Percentiles rank a stretch among this genome's conserved stretches.
These are phyloP conservation scores for Penicillium crustosum DNA, from an alignment of 2,329 filamentous ascomycete genomes.

Conservation along the genomic window DNA sequence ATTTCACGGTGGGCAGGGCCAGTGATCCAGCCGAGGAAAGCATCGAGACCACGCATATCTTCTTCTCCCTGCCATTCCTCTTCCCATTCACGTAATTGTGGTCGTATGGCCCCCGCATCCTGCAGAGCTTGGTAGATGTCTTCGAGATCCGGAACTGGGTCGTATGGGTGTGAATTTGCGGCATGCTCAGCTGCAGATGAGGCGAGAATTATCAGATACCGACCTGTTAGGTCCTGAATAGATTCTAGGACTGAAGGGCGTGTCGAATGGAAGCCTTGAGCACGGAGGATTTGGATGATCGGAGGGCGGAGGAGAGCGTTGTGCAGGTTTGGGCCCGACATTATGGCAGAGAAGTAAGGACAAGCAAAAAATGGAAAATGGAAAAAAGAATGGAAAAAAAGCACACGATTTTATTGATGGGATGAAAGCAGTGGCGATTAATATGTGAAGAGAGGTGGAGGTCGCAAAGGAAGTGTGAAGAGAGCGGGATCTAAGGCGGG, in stretches of 20 bases:
- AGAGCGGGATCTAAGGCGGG: constrained; percentile 12
- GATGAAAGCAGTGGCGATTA: not conserved
- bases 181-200: constrained; percentile 71
- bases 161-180: constrained; percentile 63
- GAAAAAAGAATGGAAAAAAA: no score
- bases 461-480: not conserved
- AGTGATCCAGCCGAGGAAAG: constrained; percentile 75
- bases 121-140: constrained; percentile 85
- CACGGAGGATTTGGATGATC: constrained; percentile 86
- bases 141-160: constrained; percentile 63
- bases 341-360: constrained; percentile 27
- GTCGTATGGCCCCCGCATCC: constrained; percentile 72
- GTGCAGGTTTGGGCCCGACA: constrained; percentile 56
- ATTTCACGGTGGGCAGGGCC: constrained; percentile 77
- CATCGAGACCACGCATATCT: constrained; percentile 73
- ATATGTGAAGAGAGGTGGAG: not conserved
- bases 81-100: constrained; percentile 65
- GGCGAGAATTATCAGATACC: constrained; percentile 75
- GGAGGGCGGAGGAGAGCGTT: constrained; percentile 82
- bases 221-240: constrained; percentile 79
- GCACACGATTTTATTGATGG: not conserved
- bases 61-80: constrained; percentile 70
- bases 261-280: constrained; percentile 83
- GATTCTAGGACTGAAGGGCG: constrained; percentile 80
- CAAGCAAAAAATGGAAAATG: no score